These are phyloP conservation scores for Angomonas ambiguus DNA, from an alignment of 208 protist genomes.

Conservation along the genomic window DNA sequence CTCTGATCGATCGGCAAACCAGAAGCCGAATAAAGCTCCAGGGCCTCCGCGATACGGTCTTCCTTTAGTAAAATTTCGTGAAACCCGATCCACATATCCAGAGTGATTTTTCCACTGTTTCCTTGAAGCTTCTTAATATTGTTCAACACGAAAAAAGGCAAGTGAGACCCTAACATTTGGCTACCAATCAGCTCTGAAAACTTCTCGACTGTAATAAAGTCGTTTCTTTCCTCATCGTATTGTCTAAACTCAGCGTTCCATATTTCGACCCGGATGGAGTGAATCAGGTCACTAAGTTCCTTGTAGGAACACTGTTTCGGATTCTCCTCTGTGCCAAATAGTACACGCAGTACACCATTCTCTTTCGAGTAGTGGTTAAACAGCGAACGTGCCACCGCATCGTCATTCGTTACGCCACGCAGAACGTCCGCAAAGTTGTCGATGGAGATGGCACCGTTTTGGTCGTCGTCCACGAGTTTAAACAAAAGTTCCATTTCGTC, in stretches of 20 bases:
- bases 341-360: conserved; percentile 51
- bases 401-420: conserved; percentile 54
- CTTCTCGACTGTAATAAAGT: conserved; percentile 54
- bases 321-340: conserved; percentile 51
- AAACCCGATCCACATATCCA: conserved; percentile 76
- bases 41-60: conserved; percentile 39
- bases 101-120: conserved; percentile 29
- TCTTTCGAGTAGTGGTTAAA: conserved; percentile 26
- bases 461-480: conserved; percentile 52
- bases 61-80: conserved; percentile 58
- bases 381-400: conserved; percentile 39
- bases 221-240: conserved; percentile 44
- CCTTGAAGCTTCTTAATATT: conserved; percentile 75
- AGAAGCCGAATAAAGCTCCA: conserved; percentile 65
- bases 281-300: conserved; percentile 45
- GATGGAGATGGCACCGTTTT: conserved; percentile 39
- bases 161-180: conserved; percentile 77
- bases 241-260: conserved; percentile 84
- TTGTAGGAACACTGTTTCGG: conserved; percentile 36
- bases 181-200: conserved; percentile 76
- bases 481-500: conserved; percentile 62
- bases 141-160: conserved; percentile 74
- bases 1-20: conserved; percentile 47
- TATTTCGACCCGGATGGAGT: conserved; percentile 53
- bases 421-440: conserved; percentile 75